Evolutionary conservation across 257 asterid genomes (phyloP).

Genomic region (Paulownia fortunei): DNA sequence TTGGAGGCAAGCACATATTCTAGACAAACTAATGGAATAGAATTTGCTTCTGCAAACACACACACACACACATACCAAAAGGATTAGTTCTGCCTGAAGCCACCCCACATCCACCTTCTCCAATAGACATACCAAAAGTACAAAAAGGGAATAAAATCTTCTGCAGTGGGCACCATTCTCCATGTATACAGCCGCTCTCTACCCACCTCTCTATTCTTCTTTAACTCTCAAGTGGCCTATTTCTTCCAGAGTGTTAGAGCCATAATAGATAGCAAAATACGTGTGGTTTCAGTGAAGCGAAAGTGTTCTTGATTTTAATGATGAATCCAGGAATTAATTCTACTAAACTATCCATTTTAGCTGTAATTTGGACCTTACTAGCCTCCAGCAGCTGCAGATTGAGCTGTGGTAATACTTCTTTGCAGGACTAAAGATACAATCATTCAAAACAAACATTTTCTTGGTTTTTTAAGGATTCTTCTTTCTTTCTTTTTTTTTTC

Average conservation of each 20-base stretch:
- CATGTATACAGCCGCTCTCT: not conserved
- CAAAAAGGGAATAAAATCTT: not conserved
- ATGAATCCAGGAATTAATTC: not conserved
- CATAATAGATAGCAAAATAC: too few species aligned
- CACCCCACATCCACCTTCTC: not conserved
- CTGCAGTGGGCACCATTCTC: not conserved
- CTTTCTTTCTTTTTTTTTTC: not conserved
- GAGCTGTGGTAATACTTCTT: constrained; percentile 13
- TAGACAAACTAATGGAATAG: not conserved
- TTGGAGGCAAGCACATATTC: constrained; percentile 37
- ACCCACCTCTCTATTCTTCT: not conserved
- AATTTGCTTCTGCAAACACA: not conserved
- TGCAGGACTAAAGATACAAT: not conserved
- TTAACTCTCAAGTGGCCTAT: not conserved
- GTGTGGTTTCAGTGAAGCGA: too few species aligned
- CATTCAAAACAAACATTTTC: not conserved
- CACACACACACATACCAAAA: not conserved
- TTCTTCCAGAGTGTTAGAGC: too few species aligned
- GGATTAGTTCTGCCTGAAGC: not conserved
- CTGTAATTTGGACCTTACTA: constrained; percentile 23
- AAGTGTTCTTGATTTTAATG: not conserved
- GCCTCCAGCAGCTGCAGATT: constrained; percentile 22
- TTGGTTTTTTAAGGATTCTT: not conserved
- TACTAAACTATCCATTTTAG: constrained; percentile 5
- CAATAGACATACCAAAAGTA: not conserved